Evolutionary conservation across 139 green algal genomes (phyloP).

Genomic region (Chlorella sp.): DNA sequence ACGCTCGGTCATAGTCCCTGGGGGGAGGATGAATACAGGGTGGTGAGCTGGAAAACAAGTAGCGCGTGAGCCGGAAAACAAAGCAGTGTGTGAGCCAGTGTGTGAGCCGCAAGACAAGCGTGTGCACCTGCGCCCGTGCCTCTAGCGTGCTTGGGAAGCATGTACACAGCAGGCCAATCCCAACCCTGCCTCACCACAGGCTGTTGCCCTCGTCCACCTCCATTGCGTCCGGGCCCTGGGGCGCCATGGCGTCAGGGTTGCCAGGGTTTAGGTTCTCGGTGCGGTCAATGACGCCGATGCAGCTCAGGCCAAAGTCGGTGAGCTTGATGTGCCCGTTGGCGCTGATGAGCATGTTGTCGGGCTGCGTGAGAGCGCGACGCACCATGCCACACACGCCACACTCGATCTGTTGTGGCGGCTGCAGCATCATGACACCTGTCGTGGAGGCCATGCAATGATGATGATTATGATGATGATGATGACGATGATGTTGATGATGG

Average conservation of each 20-base stretch:
- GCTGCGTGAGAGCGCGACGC: too few species aligned
- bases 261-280: slow-evolving; percentile 63
- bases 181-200: neutral
- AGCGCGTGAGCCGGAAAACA: too few species aligned
- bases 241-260: too few species aligned
- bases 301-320: slow-evolving; percentile 88
- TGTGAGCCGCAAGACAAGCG: neutral
- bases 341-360: slow-evolving; percentile 94
- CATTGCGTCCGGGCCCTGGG: neutral
- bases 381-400: too few species aligned
- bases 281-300: slow-evolving; percentile 72
- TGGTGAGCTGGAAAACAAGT: too few species aligned
- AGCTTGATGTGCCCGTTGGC: slow-evolving; percentile 91
- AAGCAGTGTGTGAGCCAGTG: neutral
- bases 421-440: too few species aligned
- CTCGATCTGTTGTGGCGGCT: too few species aligned
- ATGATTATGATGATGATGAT: too few species aligned
- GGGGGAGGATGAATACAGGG: too few species aligned
- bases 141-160: too few species aligned
- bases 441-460: too few species aligned
- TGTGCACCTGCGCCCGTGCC: neutral
- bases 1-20: neutral
- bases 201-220: neutral
- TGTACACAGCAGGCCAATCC: neutral
- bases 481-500: too few species aligned